Evolutionary conservation across 2,329 filamentous ascomycete genomes (phyloP), one percentile per base, ranked within the genome.

Genomic region (Trichophyton benhamiae): DNA sequence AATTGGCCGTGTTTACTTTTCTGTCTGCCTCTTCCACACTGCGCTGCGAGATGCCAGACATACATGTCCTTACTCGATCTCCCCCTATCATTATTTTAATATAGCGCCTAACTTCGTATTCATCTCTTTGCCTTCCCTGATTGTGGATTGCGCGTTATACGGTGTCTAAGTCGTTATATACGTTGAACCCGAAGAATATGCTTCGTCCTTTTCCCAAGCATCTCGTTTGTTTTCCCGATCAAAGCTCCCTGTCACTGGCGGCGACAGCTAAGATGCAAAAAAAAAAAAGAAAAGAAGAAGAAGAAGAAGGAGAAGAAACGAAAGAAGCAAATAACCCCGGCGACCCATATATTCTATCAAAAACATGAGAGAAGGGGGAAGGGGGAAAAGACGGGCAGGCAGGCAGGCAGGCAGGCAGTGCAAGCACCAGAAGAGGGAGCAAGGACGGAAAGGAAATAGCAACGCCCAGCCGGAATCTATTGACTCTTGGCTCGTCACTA

Each of bases 401-500:
- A 36, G 33, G 33, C 33, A 9, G 33, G 33, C 11, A 13, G 8
- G 33, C 33, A 13, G 11, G 11, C 33, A 36, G 33, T 1, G 27
- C 27, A 30, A 30, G 7, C 27, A 30, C 7, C 27, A 30, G 27
- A 13, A 5, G 15, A 44, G n/a, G 41, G n/a, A 44, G 41, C 15
- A 44, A 44, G 41, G 41, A 17, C 15, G 41, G 6, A 20, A 44
- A 44, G 41, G n/a, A 44, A 44, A 44, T 44, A 44, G 9, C 30
- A 36, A 55, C 52, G 52, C 52, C 52, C 27, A 7, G 52, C 33
- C 52, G 52, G 27, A 20, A 55, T 55, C 52, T 55, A 55, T 55
- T 55, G 52, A 55, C 52, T 55, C 52, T 55, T 55, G 52, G 52
- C 52, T 55, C 30, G n/a, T 55, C 52, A 36, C 52, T 55, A 55